Evolutionary conservation across 345 rosid genomes (phyloP).

Genomic region (Moricandia arvensis): DNA sequence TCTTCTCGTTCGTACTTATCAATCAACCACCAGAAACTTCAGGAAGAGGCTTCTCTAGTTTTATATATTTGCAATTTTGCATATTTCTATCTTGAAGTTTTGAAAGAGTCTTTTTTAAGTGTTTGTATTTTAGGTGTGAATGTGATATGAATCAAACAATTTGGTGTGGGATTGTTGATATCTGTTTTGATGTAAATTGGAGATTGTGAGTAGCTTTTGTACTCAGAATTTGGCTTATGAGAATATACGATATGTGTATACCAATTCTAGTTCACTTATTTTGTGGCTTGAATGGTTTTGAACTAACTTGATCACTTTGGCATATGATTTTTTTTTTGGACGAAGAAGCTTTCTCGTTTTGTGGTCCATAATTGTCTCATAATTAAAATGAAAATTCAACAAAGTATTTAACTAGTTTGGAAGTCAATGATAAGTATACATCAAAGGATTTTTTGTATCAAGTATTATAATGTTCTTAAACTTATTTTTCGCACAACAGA

Average conservation of each 20-base stretch:
- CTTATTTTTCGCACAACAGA: neutral
- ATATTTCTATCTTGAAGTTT: constrained; percentile 1
- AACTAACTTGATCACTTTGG: too few relatives aligned
- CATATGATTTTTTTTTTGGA: too few relatives aligned
- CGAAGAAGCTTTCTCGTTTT: too few relatives aligned
- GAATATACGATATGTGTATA: neutral
- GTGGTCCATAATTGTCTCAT: too few relatives aligned
- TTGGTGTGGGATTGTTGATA: constrained; percentile 13
- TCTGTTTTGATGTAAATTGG: neutral
- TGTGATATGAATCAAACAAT: constrained; percentile 13
- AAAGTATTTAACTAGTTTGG: neutral
- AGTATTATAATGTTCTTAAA: neutral
- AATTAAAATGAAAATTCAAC: too few relatives aligned
- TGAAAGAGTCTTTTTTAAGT: constrained; percentile 8
- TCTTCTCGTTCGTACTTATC: constrained; percentile 69
- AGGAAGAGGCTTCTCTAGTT: constrained; percentile 58
- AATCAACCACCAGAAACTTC: constrained; percentile 67
- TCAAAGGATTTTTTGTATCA: neutral
- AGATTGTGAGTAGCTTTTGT: neutral
- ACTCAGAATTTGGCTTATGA: neutral
- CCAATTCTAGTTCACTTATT: neutral
- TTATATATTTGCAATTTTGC: neutral
- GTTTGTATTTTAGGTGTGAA: constrained; percentile 12
- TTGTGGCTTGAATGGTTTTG: neutral
- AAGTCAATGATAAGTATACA: neutral